phyloP scores from a whole-genome alignment of 441 rosid genomes.

The Populus hybrid region DNA sequence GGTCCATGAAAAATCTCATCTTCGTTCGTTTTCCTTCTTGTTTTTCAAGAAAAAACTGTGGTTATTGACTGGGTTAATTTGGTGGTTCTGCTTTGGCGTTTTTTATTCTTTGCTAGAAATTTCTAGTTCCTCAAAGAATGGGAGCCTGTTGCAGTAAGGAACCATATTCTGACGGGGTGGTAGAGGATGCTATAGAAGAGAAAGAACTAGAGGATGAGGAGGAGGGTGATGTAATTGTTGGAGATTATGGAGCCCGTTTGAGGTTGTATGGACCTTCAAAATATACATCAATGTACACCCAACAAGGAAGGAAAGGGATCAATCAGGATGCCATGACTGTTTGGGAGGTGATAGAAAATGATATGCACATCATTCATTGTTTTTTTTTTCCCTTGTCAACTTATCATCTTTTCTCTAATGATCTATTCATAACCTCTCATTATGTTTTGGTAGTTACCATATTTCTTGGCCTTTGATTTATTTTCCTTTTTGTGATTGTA shows the following conservation, averaged over 20 bases:
- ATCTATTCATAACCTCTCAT: neutral
- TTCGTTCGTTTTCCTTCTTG: conserved; percentile 16
- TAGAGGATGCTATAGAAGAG: conserved; percentile 28
- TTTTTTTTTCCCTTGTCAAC: neutral
- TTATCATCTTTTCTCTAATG: neutral
- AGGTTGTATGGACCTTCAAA: conserved; percentile 65
- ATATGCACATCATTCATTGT: neutral
- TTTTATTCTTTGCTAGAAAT: conserved; percentile 1
- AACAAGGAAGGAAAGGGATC: conserved; percentile 77
- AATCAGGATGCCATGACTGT: conserved; percentile 93
- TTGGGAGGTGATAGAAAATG: conserved; percentile 67
- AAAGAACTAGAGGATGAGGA: conserved; percentile 18
- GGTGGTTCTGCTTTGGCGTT: conserved; percentile 4
- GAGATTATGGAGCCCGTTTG: conserved; percentile 57
- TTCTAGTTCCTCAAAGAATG: conserved; percentile 34
- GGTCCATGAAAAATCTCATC: neutral
- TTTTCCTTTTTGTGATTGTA: too few species aligned
- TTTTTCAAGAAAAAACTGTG: neutral
- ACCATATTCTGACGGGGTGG: conserved; percentile 20
- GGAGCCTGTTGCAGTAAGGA: conserved; percentile 81
- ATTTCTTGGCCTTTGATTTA: neutral
- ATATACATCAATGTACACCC: too few species aligned
- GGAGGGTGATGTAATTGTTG: conserved; percentile 36
- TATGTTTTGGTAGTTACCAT: neutral
- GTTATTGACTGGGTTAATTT: conserved; percentile 12